Base-by-base conservation (phyloP, 352 stramenopile species). In the Globisporangium recalcitrans region DNA sequence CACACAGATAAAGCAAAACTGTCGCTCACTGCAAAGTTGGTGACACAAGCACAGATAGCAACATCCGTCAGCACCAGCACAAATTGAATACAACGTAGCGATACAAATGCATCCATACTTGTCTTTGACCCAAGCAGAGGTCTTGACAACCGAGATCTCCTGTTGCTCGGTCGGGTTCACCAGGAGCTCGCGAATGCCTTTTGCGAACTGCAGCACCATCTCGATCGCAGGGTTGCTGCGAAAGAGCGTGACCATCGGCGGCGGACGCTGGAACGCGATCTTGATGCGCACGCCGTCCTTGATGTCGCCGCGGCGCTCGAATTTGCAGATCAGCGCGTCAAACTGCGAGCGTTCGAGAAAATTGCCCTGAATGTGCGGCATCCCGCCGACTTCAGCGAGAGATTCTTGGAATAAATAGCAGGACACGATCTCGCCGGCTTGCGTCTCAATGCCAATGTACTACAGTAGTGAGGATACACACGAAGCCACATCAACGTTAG, bases 391-490 rank as follows among this genome's bases (percentile, higher is more conserved):
- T 57, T 95, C 85, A 5, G 84, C 82, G 2, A 93, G 70, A 47
- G 84, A 93, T 58, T 95, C 84, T 49, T 95, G 86, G 57, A 93
- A 95, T 19, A 93, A 62, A 61, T 93, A 95, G 54, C 81, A 91
- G 56, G 83, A 82, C 31, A 88, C 79, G 65, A 95, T 90, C 36
- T 93, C 81, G 7, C 82, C 78, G 3, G 77, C 77, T 5, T 73
- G 78, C 1, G 78, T 87, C 65, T 93, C 86, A 53, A 93, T 90
- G 10, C 86, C 86, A 58, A 95, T 88, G 58, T 93, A 93, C 77
- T 90, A 52, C 58, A 4, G 16, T 7, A 27, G 49, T 40, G 13
- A 54, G 21, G 58, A 44, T 63, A 59, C 19, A 48, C 1, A 56
- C 19, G 13, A 19, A 14, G 13, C 19, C 3, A 48, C 19, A 66